phyloP scores from a whole-genome alignment of 805 yeast species.

The Lipomyces sp. region DNA sequence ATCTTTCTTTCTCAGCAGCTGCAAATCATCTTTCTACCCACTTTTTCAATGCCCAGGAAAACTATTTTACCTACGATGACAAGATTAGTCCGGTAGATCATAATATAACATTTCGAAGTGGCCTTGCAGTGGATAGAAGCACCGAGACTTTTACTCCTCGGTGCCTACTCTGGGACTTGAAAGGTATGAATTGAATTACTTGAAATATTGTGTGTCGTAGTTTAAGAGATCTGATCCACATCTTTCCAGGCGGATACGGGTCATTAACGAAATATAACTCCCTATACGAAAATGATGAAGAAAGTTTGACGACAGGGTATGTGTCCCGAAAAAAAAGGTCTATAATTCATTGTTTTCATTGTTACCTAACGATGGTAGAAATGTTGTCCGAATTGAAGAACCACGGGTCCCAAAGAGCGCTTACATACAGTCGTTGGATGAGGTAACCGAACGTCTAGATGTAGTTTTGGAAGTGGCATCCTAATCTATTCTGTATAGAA shows the following conservation, averaged over 20 bases:
- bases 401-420: conserved; percentile 54
- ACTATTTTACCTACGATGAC: conserved; percentile 58
- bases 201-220: not conserved
- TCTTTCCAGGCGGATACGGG: conserved; percentile 53
- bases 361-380: conserved; percentile 19
- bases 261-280: conserved; percentile 48
- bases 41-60: conserved; percentile 79
- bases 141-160: conserved; percentile 78
- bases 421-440: conserved; percentile 69
- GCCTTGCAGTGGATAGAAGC: conserved; percentile 44
- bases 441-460: conserved; percentile 41
- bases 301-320: conserved; percentile 1
- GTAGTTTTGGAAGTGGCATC: not conserved
- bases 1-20: conserved; percentile 69
- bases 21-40: conserved; percentile 81
- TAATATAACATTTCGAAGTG: conserved; percentile 53
- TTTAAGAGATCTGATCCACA: not conserved
- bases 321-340: not conserved
- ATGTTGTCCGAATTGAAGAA: conserved; percentile 46
- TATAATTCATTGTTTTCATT: not conserved
- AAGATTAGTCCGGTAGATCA: conserved; percentile 51
- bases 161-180: conserved; percentile 76
- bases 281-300: conserved; percentile 32
- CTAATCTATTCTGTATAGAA: conserved; percentile 1
- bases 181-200: conserved; percentile 45